Percentiles rank a stretch among this genome's conserved stretches.
phyloP scores from a whole-genome alignment of 805 yeast genomes.

The Lachancea meyersii region DNA sequence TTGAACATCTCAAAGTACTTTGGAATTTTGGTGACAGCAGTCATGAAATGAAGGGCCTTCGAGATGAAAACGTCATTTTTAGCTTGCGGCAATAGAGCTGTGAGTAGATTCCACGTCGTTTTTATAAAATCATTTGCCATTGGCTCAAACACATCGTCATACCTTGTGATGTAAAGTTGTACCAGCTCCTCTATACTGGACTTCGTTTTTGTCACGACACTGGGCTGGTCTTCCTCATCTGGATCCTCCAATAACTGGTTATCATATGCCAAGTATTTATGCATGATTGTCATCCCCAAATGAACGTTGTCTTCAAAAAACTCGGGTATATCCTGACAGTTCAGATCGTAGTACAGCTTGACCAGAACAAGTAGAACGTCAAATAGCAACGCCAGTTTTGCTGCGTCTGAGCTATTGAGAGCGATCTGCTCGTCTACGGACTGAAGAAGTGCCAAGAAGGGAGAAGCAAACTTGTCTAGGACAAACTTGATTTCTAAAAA shows the following conservation, averaged over 20 bases:
- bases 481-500: conserved; percentile 85
- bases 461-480: conserved; percentile 70
- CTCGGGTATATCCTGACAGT: conserved; percentile 97
- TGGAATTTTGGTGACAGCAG: conserved; percentile 70
- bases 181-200: conserved; percentile 80
- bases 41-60: conserved; percentile 71
- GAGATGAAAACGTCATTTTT: conserved; percentile 83
- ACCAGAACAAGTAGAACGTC: conserved; percentile 65
- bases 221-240: conserved; percentile 58
- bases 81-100: conserved; percentile 57
- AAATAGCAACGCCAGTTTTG: conserved; percentile 49
- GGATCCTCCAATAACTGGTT: conserved; percentile 49
- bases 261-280: conserved; percentile 65
- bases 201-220: conserved; percentile 63
- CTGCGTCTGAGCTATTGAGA: conserved; percentile 39
- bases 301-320: conserved; percentile 88
- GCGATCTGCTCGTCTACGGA: conserved; percentile 63
- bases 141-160: conserved; percentile 85
- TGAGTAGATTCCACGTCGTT: conserved; percentile 72
- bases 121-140: conserved; percentile 73
- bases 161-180: conserved; percentile 80
- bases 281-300: conserved; percentile 71
- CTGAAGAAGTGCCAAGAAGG: conserved; percentile 66
- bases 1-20: conserved; percentile 61
- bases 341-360: conserved; percentile 85